phyloP scores from a whole-genome alignment of 1,139 yeast species.

The Pichiaceae sp. region DNA sequence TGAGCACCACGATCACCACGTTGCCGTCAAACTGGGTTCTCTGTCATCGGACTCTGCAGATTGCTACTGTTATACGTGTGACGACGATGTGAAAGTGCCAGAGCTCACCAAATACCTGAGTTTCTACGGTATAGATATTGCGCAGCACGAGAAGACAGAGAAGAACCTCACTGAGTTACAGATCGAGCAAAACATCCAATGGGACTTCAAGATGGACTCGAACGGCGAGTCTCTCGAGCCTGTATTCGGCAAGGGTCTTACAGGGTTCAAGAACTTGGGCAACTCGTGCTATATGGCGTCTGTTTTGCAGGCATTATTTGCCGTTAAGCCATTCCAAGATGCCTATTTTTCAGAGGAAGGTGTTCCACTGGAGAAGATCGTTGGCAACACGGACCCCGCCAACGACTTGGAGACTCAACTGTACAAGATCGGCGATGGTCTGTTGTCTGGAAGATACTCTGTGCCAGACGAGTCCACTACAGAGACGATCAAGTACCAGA shows the following conservation, averaged over 20 bases:
- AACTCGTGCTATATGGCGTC: constrained; percentile 89
- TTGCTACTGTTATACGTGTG: constrained; percentile 80
- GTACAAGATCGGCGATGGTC: constrained; percentile 71
- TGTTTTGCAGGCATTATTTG: constrained; percentile 64
- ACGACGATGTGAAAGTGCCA: constrained; percentile 82
- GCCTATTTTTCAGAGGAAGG: constrained; percentile 25
- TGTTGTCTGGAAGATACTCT: constrained; percentile 67
- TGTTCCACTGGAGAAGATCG: constrained; percentile 22
- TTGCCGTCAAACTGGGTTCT: constrained; percentile 88
- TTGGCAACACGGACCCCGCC: constrained; percentile 43
- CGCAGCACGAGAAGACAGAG: constrained; percentile 56
- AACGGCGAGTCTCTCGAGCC: constrained; percentile 61
- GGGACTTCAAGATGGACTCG: constrained; percentile 82
- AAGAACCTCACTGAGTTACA: constrained; percentile 83
- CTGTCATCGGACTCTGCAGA: constrained; percentile 68
- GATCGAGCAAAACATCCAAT: constrained; percentile 82
- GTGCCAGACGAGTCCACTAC: constrained; percentile 40
- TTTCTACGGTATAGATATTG: constrained; percentile 64
- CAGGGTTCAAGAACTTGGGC: constrained; percentile 85
- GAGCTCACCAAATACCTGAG: constrained; percentile 39
- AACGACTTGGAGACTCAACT: constrained; percentile 63
- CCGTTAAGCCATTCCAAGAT: constrained; percentile 20
- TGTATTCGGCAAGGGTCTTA: constrained; percentile 57
- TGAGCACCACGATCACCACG: constrained; percentile 47
- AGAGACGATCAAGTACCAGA: constrained; percentile 42